phyloP scores from a whole-genome alignment of 2,329 filamentous ascomycete species.

The Aspergillus alliaceus region DNA sequence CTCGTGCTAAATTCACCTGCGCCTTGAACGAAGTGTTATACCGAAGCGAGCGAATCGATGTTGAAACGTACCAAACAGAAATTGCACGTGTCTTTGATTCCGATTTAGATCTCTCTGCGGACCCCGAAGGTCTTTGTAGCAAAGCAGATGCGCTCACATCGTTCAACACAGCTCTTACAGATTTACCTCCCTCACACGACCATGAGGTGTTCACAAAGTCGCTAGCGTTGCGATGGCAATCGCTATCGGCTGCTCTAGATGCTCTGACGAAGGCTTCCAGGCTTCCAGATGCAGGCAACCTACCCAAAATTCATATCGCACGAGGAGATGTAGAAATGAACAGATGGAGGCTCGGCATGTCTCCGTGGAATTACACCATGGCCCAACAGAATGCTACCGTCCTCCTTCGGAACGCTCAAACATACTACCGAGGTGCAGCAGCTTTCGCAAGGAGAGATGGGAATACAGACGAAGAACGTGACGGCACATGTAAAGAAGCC shows the following conservation, averaged over 20 bases:
- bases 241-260: constrained; percentile 52
- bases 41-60: constrained; percentile 50
- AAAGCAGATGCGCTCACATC: constrained; percentile 59
- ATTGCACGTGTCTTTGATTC: constrained; percentile 43
- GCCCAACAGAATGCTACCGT: constrained; percentile 47
- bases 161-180: constrained; percentile 51
- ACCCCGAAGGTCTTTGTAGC: constrained; percentile 52
- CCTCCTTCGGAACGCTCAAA: constrained; percentile 57
- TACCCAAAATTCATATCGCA: constrained; percentile 54
- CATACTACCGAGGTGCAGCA: constrained; percentile 57
- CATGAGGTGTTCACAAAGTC: constrained; percentile 30
- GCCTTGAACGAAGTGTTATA: constrained; percentile 60
- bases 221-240: constrained; percentile 50
- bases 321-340: constrained; percentile 58
- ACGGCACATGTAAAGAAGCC: constrained; percentile 50
- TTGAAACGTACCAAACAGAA: constrained; percentile 53
- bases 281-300: constrained; percentile 50
- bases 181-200: constrained; percentile 29
- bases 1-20: constrained; percentile 57
- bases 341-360: constrained; percentile 51
- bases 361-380: constrained; percentile 44
- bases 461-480: constrained; percentile 42
- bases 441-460: constrained; percentile 43
- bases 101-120: constrained; percentile 41
- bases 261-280: constrained; percentile 53